These are phyloP conservation scores for Penicillium thymicola DNA, from an alignment of 2,329 filamentous ascomycete genomes.

Conservation along the genomic window DNA sequence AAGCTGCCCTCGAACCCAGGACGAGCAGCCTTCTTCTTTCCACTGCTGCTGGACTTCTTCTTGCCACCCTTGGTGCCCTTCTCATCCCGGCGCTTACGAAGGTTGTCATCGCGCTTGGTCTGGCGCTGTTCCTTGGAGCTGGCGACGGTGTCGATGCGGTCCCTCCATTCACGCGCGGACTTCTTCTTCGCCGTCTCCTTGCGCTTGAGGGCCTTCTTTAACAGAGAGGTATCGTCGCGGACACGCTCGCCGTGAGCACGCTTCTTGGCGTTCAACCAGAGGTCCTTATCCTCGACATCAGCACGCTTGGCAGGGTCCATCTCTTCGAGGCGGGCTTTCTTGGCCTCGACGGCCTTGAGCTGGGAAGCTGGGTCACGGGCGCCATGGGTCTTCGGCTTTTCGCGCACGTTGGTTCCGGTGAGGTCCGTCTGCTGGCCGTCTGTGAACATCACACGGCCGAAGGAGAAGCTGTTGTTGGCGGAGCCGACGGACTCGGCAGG, in stretches of 20 bases:
- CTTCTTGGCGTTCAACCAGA: constrained; percentile 88
- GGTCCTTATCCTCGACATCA: constrained; percentile 88
- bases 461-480: constrained; percentile 69
- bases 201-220: constrained; percentile 93
- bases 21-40: constrained; percentile 54
- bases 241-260: constrained; percentile 86
- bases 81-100: constrained; percentile 70
- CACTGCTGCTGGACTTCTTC: constrained; percentile 41
- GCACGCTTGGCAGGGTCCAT: constrained; percentile 77
- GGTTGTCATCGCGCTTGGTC: constrained; percentile 76
- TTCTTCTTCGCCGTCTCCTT: constrained; percentile 88
- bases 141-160: constrained; percentile 67
- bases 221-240: constrained; percentile 75
- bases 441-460: constrained; percentile 84
- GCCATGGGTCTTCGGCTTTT: constrained; percentile 72
- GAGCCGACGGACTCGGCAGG: constrained; percentile 43
- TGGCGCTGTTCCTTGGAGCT: constrained; percentile 76
- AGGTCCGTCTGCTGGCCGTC: constrained; percentile 80
- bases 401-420: constrained; percentile 60
- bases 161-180: constrained; percentile 84
- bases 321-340: constrained; percentile 72
- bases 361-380: constrained; percentile 81
- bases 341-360: constrained; percentile 79
- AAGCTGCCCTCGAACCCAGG: constrained; percentile 74
- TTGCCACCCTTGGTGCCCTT: constrained; percentile 56